Evolutionary conservation across 2,329 filamentous ascomycete species (phyloP), one percentile per base, ranked within the genome.

Genomic region (Neopestalotiopsis clavispora): DNA sequence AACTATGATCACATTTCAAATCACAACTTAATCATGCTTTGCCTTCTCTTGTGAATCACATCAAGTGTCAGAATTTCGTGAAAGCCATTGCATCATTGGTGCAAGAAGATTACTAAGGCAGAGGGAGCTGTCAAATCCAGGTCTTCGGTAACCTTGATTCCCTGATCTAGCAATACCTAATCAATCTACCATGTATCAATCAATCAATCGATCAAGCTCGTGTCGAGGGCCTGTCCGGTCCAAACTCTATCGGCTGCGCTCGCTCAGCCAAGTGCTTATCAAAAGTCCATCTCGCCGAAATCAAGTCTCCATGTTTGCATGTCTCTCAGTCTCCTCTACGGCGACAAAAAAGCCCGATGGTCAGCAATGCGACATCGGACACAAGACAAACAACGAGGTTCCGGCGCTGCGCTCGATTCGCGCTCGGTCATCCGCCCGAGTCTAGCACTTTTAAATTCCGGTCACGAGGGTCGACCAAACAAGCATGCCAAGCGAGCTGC

Each of bases 351-450:
- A 38, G 34, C 34, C 34, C 34, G 34, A 10, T 38, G 6, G 34
- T 38, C 6, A 38, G 34, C 34, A 38, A 38, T 66, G 63, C 63
- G 63, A 66, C 63, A 66, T 66, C 63, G 63, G 63, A 56, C 63
- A 66, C 42, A 58, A 59, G 30, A 59, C n/a, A 30, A 28, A 59
- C 14, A 38, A 62, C 6, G 10, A 64, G n/a, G 17, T 45, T 45
- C 34, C 61, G 34, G 40, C 40, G 42, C 38, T 45, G 38, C 40
- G 34, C 34, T 64, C 61, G 42, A 45, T 49, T 64, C 40, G 59
- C 61, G 61, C 61, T 45, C 14, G 61, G 38, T 52, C 61, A 52
- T 64, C 42, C 40, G 20, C 14, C 61, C 61, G 38, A 49, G 40
- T 34, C 61, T 64, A 64, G 28, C 59, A 62, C n/a, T 62, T 34